Conservation (phyloP, 306 rosid species). For the Cotoneaster glaucophyllus region DNA sequence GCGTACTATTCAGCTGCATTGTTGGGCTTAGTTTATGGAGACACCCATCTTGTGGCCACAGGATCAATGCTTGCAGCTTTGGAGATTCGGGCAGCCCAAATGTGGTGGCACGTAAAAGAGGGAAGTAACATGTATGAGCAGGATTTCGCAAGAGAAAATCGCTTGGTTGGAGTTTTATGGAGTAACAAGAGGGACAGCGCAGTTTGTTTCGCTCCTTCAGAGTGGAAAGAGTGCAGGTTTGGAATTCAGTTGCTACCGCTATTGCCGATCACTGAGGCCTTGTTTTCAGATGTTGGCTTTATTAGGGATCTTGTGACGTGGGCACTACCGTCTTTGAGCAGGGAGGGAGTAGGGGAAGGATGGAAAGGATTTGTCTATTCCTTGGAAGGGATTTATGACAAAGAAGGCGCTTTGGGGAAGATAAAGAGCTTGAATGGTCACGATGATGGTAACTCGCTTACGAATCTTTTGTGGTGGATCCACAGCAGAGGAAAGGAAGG, state of each 20-base stretch:
- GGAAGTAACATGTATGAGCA: conserved; percentile 42
- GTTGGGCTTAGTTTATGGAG: conserved; percentile 75
- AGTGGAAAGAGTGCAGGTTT: conserved; percentile 67
- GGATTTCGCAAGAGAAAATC: conserved; percentile 52
- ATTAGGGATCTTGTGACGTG: conserved; percentile 71
- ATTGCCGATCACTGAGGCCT: conserved; percentile 52
- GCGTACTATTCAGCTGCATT: conserved; percentile 80
- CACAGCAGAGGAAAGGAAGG: conserved; percentile 49
- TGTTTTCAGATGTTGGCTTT: conserved; percentile 52
- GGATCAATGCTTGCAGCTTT: conserved; percentile 63
- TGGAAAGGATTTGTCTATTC: conserved; percentile 83
- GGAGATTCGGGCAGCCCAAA: conserved; percentile 64
- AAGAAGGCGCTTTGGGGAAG: conserved; percentile 42
- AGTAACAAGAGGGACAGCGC: conserved; percentile 80
- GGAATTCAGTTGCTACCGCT: conserved; percentile 80
- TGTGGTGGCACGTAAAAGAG: conserved; percentile 78
- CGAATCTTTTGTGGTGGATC: conserved; percentile 85
- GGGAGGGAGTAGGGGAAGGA: conserved; percentile 75
- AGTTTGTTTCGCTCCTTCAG: conserved; percentile 82
- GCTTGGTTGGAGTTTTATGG: conserved; percentile 69
- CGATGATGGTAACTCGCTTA: conserved; percentile 74
- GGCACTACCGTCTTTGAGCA: conserved; percentile 59
- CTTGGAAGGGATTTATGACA: conserved; percentile 55
- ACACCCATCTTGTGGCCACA: conserved; percentile 37
- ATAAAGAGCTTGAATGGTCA: conserved; percentile 40